These are phyloP conservation scores for Bremia lactucae DNA, from an alignment of 352 stramenopile species.

Conservation along the genomic window DNA sequence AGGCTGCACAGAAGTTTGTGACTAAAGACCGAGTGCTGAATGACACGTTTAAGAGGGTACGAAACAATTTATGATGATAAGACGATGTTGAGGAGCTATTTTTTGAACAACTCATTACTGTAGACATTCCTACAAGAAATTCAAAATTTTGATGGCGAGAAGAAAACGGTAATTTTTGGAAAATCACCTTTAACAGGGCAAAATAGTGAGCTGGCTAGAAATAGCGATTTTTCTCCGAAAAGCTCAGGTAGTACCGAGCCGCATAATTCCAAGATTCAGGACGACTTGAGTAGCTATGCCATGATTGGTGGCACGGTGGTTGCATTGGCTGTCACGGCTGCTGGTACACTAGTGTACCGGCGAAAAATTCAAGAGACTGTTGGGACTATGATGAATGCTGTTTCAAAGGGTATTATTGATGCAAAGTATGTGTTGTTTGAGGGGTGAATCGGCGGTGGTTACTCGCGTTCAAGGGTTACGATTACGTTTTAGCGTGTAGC, in stretches of 20 bases:
- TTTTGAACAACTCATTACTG: too few species aligned
- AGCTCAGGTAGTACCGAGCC: slow-evolving; percentile 1
- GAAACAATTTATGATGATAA: not conserved
- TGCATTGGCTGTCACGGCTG: slow-evolving; percentile 30
- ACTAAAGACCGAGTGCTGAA: slow-evolving; percentile 29
- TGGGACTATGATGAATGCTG: slow-evolving; percentile 27
- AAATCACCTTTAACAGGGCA: too few species aligned
- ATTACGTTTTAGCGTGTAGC: too few species aligned
- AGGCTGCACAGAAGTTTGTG: slow-evolving; percentile 26
- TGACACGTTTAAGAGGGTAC: slow-evolving; percentile 30
- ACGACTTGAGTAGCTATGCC: slow-evolving; percentile 25
- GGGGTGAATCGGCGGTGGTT: not conserved
- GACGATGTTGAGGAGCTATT: not conserved
- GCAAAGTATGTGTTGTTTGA: slow-evolving; percentile 29
- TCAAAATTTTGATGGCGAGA: too few species aligned
- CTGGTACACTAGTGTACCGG: slow-evolving; percentile 38
- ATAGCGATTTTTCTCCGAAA: not conserved
- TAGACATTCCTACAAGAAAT: slow-evolving; percentile 28
- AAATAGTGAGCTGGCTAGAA: too few species aligned
- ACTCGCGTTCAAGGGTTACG: not conserved
- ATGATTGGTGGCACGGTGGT: slow-evolving; percentile 41
- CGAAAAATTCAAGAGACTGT: slow-evolving; percentile 37
- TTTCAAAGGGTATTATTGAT: slow-evolving; percentile 48
- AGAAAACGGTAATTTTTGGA: too few species aligned
- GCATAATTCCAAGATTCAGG: slow-evolving; percentile 3